Conservation (phyloP, 306 rosid species). For the Inga leiocalycina region DNA sequence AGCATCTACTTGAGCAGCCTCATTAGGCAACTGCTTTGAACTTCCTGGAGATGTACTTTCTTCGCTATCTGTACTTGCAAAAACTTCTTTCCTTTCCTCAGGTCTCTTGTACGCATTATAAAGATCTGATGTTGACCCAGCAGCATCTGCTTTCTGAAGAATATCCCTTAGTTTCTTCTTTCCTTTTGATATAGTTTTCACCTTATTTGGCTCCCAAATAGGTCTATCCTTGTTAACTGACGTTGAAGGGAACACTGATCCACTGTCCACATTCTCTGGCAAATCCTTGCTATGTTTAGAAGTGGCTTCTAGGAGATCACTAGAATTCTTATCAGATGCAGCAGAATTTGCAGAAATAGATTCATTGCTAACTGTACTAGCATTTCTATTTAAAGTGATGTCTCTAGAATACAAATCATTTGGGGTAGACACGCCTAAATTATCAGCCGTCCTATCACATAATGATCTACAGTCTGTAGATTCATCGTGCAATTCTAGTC, state of each 20-base stretch:
- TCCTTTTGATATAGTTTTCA: conserved; percentile 42
- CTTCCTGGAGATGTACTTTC: conserved; percentile 45
- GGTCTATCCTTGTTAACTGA: conserved; percentile 53
- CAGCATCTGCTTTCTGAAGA: conserved; percentile 92
- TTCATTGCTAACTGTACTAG: conserved; percentile 39
- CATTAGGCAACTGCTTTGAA: conserved; percentile 44
- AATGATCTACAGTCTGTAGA: conserved; percentile 40
- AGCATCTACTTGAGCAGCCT: conserved; percentile 26
- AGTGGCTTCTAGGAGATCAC: conserved; percentile 40
- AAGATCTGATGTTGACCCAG: conserved; percentile 81
- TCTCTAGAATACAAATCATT: conserved; percentile 36
- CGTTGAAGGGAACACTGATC: conserved; percentile 37
- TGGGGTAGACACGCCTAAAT: conserved; percentile 31
- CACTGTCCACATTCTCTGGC: conserved; percentile 44
- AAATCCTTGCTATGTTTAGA: conserved; percentile 42
- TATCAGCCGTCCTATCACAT: conserved; percentile 28
- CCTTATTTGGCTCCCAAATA: conserved; percentile 52
- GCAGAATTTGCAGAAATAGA: conserved; percentile 32
- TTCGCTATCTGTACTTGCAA: conserved; percentile 33
- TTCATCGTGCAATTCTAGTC: conserved; percentile 37
- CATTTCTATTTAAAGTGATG: conserved; percentile 40
- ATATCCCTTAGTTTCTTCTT: conserved; percentile 63
- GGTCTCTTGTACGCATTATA: conserved; percentile 90
- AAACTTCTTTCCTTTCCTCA: conserved; percentile 71
- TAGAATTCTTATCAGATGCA: conserved; percentile 42